Evolutionary conservation across 2,329 filamentous ascomycete species (phyloP).

Genomic region (Mycocentrospora acerina): DNA sequence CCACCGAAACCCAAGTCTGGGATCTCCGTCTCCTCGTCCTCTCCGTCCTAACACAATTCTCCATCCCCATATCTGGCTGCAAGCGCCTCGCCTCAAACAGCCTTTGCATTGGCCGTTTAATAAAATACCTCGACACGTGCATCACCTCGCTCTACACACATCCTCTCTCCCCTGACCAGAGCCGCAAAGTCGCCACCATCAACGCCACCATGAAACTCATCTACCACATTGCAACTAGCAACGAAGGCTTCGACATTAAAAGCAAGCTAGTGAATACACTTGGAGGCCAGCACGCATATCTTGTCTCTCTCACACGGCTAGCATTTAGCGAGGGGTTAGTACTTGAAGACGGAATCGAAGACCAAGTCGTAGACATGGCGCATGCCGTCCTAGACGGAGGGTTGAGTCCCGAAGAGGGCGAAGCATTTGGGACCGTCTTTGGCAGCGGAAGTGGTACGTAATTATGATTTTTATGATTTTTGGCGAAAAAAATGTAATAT

Average conservation of each 20-base stretch:
- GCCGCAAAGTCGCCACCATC: constrained; percentile 52
- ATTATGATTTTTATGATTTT: too few relatives aligned
- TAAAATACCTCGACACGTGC: constrained; percentile 73
- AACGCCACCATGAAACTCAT: constrained; percentile 64
- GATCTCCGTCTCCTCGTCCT: constrained; percentile 51
- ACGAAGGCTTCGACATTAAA: constrained; percentile 67
- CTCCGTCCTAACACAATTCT: constrained; percentile 57
- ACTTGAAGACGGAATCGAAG: constrained; percentile 73
- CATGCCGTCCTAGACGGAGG: constrained; percentile 78
- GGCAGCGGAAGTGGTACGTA: constrained; percentile 22
- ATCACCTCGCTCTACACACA: constrained; percentile 60
- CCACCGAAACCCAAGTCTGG: constrained; percentile 42
- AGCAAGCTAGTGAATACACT: constrained; percentile 69
- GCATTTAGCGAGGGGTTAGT: constrained; percentile 81
- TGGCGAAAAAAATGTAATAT: too few relatives aligned
- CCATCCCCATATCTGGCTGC: constrained; percentile 60
- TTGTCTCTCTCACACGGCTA: constrained; percentile 78
- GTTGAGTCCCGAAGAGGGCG: constrained; percentile 77
- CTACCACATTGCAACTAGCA: constrained; percentile 60
- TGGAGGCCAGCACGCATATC: constrained; percentile 78
- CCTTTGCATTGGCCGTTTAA: constrained; percentile 70
- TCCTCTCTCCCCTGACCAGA: constrained; percentile 36
- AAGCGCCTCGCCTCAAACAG: constrained; percentile 67
- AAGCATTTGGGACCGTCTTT: constrained; percentile 56
- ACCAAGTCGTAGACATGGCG: constrained; percentile 77